A percentile compares a stretch with the other conserved stretches of the same genome.
These are phyloP conservation scores for Xanthoconium stramineum DNA, from an alignment of 768 basidiomycete genomes.

Conservation along the genomic window DNA sequence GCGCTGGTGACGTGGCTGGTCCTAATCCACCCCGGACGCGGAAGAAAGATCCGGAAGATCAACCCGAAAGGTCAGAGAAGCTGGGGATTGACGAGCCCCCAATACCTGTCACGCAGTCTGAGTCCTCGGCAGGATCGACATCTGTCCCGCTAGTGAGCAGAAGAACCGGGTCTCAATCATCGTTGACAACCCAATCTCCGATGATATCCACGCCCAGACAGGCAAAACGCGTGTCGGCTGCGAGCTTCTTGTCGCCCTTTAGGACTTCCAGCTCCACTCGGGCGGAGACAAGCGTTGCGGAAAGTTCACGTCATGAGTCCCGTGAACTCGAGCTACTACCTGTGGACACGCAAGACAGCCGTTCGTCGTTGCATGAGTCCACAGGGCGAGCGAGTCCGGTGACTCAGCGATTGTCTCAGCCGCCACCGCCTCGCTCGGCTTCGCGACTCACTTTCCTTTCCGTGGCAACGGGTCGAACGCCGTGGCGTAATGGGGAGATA, in stretches of 20 bases:
- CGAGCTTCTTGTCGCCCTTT: constrained; percentile 30
- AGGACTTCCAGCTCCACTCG: constrained; percentile 12
- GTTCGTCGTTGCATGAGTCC: constrained; percentile 17
- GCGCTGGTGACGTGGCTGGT: constrained; percentile 58
- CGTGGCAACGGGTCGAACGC: constrained; percentile 12
- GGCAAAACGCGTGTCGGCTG: constrained; percentile 26
- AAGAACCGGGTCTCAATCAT: constrained; percentile 26
- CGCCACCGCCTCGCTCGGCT: constrained; percentile 14
- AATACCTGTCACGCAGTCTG: background rate
- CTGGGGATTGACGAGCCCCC: constrained; percentile 16
- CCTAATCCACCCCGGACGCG: constrained; percentile 26
- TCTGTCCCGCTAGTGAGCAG: constrained; percentile 7
- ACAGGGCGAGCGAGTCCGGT: constrained; percentile 11
- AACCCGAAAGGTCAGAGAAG: constrained; percentile 25
- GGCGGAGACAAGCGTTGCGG: constrained; percentile 10
- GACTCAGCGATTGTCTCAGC: constrained; percentile 12
- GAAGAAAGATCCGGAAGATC: constrained; percentile 20
- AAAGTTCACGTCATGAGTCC: constrained; percentile 6
- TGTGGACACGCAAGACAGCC: constrained; percentile 21
- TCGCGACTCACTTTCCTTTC: constrained; percentile 26
- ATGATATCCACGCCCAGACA: constrained; percentile 15
- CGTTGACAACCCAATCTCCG: constrained; percentile 15
- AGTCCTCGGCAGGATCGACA: constrained; percentile 1
- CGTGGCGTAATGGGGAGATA: constrained; percentile 23
- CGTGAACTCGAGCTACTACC: constrained; percentile 23